Evolutionary conservation across 2,329 filamentous ascomycete genomes (phyloP).

Genomic region (Trichoderma koningii): DNA sequence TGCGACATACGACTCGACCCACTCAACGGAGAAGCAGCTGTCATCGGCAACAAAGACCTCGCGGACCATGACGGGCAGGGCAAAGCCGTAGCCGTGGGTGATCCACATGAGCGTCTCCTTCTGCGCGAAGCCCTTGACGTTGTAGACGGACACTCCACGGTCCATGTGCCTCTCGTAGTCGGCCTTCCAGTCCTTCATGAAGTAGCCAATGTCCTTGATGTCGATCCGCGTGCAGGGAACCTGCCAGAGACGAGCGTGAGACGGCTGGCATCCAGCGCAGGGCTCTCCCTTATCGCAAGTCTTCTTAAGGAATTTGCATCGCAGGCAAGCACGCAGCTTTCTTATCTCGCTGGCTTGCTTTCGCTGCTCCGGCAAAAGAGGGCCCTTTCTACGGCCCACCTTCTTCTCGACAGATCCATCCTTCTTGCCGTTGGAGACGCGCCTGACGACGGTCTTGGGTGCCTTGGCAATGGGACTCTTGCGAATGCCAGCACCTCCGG

Average conservation of each 20-base stretch:
- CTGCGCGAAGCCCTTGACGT: slow-evolving; percentile 81
- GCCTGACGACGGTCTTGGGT: slow-evolving; percentile 79
- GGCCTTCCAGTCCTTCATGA: slow-evolving; percentile 99
- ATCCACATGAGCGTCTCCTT: slow-evolving; percentile 80
- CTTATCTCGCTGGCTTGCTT: slow-evolving; percentile 97
- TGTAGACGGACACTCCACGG: slow-evolving; percentile 85
- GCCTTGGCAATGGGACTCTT: slow-evolving; percentile 81
- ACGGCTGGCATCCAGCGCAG: slow-evolving; percentile 91
- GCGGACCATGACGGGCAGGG: slow-evolving; percentile 87
- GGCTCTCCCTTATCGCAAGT: slow-evolving; percentile 98
- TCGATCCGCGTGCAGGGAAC: slow-evolving; percentile 97
- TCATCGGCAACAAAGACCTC: slow-evolving; percentile 92
- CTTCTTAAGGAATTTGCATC: slow-evolving; percentile 99
- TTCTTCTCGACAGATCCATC: slow-evolving; percentile 83
- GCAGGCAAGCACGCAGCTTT: slow-evolving; percentile 88
- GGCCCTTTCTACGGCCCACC: slow-evolving; percentile 85
- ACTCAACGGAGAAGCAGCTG: slow-evolving; percentile 89
- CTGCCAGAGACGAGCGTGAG: slow-evolving; percentile 93
- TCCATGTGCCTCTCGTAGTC: slow-evolving; percentile 91
- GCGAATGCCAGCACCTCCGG: slow-evolving; percentile 69
- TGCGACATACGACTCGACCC: slow-evolving; percentile 76
- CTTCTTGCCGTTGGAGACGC: slow-evolving; percentile 75
- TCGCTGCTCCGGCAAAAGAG: slow-evolving; percentile 87
- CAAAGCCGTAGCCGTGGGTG: slow-evolving; percentile 93
- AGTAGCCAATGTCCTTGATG: slow-evolving; percentile 97